Percentiles rank a stretch among this genome's conserved stretches.
Conservation (phyloP, 2,329 filamentous ascomycete genomes). For the Neopestalotiopsis clavispora region DNA sequence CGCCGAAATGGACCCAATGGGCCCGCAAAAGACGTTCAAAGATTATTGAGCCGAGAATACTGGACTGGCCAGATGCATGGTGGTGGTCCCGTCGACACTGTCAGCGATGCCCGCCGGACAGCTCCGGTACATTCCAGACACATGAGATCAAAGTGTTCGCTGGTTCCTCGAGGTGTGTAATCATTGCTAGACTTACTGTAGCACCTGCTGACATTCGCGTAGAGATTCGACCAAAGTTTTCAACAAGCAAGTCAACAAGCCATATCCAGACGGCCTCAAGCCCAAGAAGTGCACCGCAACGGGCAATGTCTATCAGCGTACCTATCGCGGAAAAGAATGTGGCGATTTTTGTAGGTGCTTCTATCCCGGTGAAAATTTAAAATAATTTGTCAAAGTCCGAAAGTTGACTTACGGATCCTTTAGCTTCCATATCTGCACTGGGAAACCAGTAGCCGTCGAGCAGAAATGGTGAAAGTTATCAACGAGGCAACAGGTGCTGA, state of each 20-base stretch:
- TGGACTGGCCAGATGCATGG: constrained; percentile 22
- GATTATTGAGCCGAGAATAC: constrained; percentile 15
- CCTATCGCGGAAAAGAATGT: constrained; percentile 15
- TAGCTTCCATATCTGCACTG: constrained; percentile 34
- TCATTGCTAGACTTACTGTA: neutral
- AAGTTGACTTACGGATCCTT: neutral
- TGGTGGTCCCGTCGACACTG: neutral
- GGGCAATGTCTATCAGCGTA: neutral
- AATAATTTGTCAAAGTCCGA: too few species aligned
- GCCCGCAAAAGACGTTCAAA: neutral
- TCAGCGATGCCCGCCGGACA: neutral
- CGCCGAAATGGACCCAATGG: too few species aligned
- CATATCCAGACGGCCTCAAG: too few species aligned
- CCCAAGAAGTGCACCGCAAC: neutral
- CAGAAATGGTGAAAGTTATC: constrained; percentile 22
- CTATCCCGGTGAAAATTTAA: too few species aligned
- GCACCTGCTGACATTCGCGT: too few species aligned
- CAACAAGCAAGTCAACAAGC: too few species aligned
- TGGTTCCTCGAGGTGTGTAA: constrained; percentile 18
- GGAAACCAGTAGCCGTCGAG: constrained; percentile 28
- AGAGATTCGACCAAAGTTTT: neutral
- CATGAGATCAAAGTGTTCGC: constrained; percentile 16
- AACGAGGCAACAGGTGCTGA: constrained; percentile 21
- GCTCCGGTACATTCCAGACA: constrained; percentile 18
- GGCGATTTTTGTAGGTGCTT: constrained; percentile 19